Conservation (phyloP, 2,329 filamentous ascomycete species). For the Penicillium sp. region DNA sequence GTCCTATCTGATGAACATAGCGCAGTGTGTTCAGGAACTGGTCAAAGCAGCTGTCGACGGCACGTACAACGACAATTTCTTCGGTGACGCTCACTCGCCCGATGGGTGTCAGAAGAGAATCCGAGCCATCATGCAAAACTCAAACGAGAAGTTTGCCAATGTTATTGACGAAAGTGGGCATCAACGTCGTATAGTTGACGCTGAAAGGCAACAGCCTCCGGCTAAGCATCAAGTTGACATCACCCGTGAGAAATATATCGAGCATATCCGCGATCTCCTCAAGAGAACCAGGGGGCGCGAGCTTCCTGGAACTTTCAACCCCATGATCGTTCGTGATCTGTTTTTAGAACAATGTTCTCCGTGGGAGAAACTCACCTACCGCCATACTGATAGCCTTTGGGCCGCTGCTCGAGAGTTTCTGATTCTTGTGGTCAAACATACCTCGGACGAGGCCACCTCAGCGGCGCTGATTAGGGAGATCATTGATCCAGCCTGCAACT, state of each 20-base stretch:
- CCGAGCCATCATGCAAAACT: constrained; percentile 28
- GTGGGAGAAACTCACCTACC: constrained; percentile 44
- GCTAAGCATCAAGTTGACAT: constrained; percentile 8
- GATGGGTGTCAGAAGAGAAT: constrained; percentile 26
- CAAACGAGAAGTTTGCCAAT: constrained; percentile 18
- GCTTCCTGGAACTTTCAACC: constrained; percentile 56
- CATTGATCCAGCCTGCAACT: constrained; percentile 39
- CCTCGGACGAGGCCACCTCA: constrained; percentile 38
- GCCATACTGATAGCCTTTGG: constrained; percentile 35
- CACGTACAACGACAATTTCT: constrained; percentile 31
- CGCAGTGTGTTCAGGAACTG: constrained; percentile 34
- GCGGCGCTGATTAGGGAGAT: constrained; percentile 33
- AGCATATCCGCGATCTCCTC: constrained; percentile 38
- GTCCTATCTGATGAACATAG: constrained; percentile 30
- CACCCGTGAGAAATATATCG: constrained; percentile 35
- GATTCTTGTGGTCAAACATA: constrained; percentile 26
- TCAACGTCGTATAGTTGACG: no score
- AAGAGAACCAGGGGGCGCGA: constrained; percentile 48
- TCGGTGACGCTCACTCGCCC: constrained; percentile 16
- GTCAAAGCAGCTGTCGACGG: constrained; percentile 30
- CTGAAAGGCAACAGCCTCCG: neutral
- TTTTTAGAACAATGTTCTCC: constrained; percentile 54
- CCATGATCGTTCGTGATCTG: constrained; percentile 52
- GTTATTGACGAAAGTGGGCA: constrained; percentile 4
- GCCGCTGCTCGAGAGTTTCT: constrained; percentile 32